phyloP scores from a whole-genome alignment of 2,329 filamentous ascomycete genomes.

The Xylariaceae sp. region DNA sequence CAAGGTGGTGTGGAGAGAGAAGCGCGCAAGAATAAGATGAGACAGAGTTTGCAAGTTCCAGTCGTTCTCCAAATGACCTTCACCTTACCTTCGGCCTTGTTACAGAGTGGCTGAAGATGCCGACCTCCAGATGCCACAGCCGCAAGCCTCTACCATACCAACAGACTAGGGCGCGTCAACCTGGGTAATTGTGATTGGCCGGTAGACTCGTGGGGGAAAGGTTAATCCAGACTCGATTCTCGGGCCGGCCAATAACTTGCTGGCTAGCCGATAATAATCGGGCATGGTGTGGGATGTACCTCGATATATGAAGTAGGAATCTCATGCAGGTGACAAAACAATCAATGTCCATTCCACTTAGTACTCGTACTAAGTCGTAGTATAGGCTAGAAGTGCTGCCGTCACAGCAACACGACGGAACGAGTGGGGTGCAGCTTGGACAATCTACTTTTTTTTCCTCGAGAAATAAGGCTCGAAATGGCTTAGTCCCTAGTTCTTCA shows the following conservation, averaged over 20 bases:
- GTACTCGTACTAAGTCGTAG: too few species aligned
- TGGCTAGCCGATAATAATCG: constrained; percentile 1
- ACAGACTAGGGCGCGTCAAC: too few species aligned
- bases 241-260: constrained; percentile 2
- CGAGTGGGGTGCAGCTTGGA: too few species aligned
- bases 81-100: too few species aligned
- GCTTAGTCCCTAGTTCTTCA: too few species aligned
- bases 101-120: too few species aligned
- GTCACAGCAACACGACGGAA: too few species aligned
- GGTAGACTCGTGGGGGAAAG: constrained; percentile 6
- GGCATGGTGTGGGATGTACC: background rate
- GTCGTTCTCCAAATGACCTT: constrained; percentile 12
- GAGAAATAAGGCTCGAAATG: too few species aligned
- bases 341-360: too few species aligned
- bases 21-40: constrained; percentile 9
- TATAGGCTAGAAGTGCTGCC: too few species aligned
- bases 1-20: constrained; percentile 19
- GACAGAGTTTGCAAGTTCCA: constrained; percentile 9
- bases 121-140: constrained; percentile 9
- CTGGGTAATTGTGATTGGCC: constrained; percentile 7
- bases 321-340: too few species aligned
- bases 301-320: background rate
- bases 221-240: constrained; percentile 7
- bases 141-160: constrained; percentile 14
- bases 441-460: too few species aligned